These are phyloP conservation scores for Vaccinium macrocarpon DNA, from an alignment of 148 eudicot genomes.

Conservation along the genomic window DNA sequence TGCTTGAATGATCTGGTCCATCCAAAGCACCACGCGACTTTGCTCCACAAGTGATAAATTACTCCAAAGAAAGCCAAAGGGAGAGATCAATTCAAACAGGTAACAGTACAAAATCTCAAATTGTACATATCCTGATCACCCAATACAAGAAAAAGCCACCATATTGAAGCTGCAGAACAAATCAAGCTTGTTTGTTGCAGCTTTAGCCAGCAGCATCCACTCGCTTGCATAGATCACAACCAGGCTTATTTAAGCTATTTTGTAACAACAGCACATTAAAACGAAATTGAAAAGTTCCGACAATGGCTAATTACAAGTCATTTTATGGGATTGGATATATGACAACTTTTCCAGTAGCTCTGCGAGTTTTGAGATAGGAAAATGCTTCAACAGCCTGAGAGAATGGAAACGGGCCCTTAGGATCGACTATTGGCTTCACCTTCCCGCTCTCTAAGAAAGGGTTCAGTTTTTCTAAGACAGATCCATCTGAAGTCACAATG, in stretches of 20 bases:
- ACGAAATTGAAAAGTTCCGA: neutral
- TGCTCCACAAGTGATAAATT: too few species aligned
- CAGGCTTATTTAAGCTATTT: neutral
- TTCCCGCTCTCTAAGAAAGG: conserved; percentile 75
- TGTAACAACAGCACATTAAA: neutral
- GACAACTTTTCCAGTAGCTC: conserved; percentile 92
- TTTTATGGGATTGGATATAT: conserved; percentile 66
- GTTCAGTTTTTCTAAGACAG: conserved; percentile 68
- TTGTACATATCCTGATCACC: neutral
- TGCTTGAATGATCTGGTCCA: too few species aligned
- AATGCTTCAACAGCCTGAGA: conserved; percentile 75
- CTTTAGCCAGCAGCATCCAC: neutral
- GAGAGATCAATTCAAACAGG: too few species aligned
- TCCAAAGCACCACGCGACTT: too few species aligned
- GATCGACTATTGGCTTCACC: conserved; percentile 73
- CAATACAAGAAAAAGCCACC: neutral
- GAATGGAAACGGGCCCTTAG: conserved; percentile 79
- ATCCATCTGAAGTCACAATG: conserved; percentile 72
- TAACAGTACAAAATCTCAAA: too few species aligned
- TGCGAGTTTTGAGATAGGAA: conserved; percentile 65
- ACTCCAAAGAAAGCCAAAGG: too few species aligned
- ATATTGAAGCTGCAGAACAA: neutral
- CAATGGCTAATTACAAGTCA: neutral
- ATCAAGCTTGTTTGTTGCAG: neutral
- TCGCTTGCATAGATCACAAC: neutral